Evolutionary conservation across 148 eudicot genomes (phyloP).

Genomic region (Rhododendron vialii): DNA sequence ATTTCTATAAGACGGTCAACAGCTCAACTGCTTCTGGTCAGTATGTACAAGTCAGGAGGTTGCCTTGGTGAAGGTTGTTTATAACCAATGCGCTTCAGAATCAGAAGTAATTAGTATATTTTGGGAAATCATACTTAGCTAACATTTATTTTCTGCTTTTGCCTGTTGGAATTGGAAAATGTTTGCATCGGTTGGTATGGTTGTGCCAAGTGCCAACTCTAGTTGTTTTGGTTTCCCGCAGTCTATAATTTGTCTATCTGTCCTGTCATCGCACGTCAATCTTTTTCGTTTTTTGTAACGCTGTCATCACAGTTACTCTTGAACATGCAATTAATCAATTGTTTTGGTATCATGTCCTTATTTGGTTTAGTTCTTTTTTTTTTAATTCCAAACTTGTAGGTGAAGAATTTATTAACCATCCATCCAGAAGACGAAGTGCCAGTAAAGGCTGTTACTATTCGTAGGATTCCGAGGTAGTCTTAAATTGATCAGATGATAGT

Average conservation of each 20-base stretch:
- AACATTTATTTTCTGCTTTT: background rate
- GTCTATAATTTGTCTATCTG: background rate
- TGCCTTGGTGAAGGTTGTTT: background rate
- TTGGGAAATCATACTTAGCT: background rate
- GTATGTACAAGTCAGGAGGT: background rate
- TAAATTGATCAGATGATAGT: background rate
- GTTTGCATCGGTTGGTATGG: background rate
- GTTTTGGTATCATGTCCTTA: background rate
- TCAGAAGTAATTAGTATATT: background rate
- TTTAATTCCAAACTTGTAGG: conserved; percentile 35
- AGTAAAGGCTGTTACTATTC: conserved; percentile 89
- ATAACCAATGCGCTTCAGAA: background rate
- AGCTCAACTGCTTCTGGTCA: background rate
- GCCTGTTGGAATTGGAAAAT: background rate
- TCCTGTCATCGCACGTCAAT: background rate
- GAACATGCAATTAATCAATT: background rate
- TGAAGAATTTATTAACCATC: conserved; percentile 81
- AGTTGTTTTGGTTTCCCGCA: background rate
- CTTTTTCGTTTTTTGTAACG: background rate
- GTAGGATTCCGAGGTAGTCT: conserved; percentile 80
- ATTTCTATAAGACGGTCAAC: background rate
- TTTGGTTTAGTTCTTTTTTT: background rate
- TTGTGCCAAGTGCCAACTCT: background rate
- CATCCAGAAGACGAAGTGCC: conserved; percentile 81
- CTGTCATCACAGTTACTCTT: background rate